A percentile compares a stretch with the other conserved stretches of the same genome.
Conservation (phyloP, 116 monocot genomes). For the Iris pallida region DNA sequence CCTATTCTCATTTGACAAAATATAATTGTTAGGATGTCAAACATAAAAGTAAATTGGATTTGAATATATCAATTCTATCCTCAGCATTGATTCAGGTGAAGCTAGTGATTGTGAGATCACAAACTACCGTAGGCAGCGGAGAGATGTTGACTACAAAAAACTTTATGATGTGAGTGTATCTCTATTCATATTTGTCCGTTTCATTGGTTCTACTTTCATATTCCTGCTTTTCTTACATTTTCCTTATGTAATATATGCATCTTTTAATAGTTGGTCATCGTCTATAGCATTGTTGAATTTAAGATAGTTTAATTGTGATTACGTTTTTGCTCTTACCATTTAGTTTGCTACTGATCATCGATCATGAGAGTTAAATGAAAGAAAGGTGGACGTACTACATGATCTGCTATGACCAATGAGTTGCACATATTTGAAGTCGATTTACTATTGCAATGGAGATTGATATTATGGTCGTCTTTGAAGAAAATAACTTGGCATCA, state of each 20-base stretch:
- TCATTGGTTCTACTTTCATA: not conserved
- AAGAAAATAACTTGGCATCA: too few relatives aligned
- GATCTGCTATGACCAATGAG: too few relatives aligned
- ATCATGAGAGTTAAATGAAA: too few relatives aligned
- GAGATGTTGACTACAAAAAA: slow-evolving; percentile 75
- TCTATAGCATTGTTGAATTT: too few relatives aligned
- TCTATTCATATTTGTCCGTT: not conserved
- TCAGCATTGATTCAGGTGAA: slow-evolving; percentile 32
- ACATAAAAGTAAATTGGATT: slow-evolving; percentile 7
- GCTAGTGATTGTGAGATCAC: slow-evolving; percentile 32
- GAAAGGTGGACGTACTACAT: too few relatives aligned
- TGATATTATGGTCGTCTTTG: too few relatives aligned
- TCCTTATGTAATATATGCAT: not conserved
- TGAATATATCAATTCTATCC: slow-evolving; percentile 15
- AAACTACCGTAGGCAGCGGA: slow-evolving; percentile 47
- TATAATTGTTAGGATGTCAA: not conserved
- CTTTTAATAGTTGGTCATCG: too few relatives aligned
- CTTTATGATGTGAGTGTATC: slow-evolving; percentile 64
- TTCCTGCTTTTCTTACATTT: not conserved
- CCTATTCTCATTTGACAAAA: slow-evolving; percentile 3
- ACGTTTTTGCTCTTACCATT: too few relatives aligned
- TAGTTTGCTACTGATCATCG: too few relatives aligned
- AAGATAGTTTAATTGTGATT: too few relatives aligned
- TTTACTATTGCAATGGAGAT: too few relatives aligned
- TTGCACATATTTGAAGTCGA: too few relatives aligned